Percentiles rank a stretch among this genome's conserved stretches.
Evolutionary conservation across 495 filamentous ascomycete species (phyloP).

Genomic region (Podospora appendiculata): DNA sequence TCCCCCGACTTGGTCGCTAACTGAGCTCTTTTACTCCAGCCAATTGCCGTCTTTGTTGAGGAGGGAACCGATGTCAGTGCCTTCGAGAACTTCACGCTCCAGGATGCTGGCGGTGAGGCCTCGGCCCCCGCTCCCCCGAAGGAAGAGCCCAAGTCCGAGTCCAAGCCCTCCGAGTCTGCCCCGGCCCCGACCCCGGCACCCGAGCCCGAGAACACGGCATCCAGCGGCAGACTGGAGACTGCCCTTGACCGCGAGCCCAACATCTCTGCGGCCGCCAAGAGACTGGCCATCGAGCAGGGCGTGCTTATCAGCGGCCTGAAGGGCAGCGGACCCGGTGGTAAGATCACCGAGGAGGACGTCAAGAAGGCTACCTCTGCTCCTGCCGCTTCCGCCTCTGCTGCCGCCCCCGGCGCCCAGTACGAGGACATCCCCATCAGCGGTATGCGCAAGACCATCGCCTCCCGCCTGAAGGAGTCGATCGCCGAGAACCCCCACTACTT

Average conservation of each 20-base stretch:
- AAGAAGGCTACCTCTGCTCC: slow-evolving; percentile 57
- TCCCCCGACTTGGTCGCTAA: slow-evolving; percentile 11
- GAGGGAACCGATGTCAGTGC: slow-evolving; percentile 77
- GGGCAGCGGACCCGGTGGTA: slow-evolving; percentile 78
- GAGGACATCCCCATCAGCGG: slow-evolving; percentile 77
- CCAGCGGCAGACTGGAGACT: slow-evolving; percentile 71
- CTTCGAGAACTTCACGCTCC: slow-evolving; percentile 80
- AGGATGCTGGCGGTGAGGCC: slow-evolving; percentile 86
- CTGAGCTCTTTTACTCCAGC: slow-evolving; percentile 41
- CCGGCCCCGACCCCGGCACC: slow-evolving; percentile 51
- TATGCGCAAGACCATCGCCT: slow-evolving; percentile 98
- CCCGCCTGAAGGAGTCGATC: slow-evolving; percentile 79
- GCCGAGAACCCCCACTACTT: slow-evolving; percentile 98
- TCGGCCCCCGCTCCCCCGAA: slow-evolving; percentile 44
- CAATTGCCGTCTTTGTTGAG: slow-evolving; percentile 92
- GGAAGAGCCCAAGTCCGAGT: slow-evolving; percentile 38
- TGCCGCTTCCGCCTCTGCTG: slow-evolving; percentile 32
- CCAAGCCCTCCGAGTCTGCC: slow-evolving; percentile 49
- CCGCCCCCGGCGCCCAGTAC: slow-evolving; percentile 57
- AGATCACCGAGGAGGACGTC: slow-evolving; percentile 85
- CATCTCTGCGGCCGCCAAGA: slow-evolving; percentile 67
- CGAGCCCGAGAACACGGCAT: slow-evolving; percentile 65
- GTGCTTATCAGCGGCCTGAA: slow-evolving; percentile 72
- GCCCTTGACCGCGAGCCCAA: slow-evolving; percentile 71
- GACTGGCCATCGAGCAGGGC: slow-evolving; percentile 78